Evolutionary conservation across 2,329 filamentous ascomycete genomes (phyloP), one percentile per base, ranked within the genome.

Genomic region (Aspergillus sp.): DNA sequence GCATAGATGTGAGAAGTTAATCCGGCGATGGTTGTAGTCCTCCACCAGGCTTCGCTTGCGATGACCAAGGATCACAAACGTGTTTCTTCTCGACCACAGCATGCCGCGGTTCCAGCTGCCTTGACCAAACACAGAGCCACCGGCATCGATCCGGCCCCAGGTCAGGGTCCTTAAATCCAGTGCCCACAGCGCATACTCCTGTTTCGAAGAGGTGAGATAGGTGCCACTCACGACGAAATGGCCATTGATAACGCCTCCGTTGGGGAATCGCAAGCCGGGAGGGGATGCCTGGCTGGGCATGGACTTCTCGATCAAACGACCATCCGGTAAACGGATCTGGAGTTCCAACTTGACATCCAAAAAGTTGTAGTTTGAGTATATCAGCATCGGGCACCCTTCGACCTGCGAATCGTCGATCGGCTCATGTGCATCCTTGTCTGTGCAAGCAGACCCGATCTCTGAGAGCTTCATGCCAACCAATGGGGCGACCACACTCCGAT

Each of bases 361-460:
- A 62, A 98, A 98, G 69, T 98, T 97, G 70, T 98, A 98, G 65
- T 98, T 98, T 20, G 91, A 97, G 68, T 98, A 98, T 41, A 98
- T 94, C 53, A 98, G 78, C 90, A 97, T 96, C 3, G 81, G 76
- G 5, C 79, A 76, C 13, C 78, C 79, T 20, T 67, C 58, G 23
- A 56, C 58, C 45, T 60, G 61, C 23, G 52, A 56, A 38, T 60
- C 57, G 44, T 59, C 62, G 32, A 53, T 55, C 3, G 61, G 66
- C 44, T 61, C 67, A 49, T 54, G 71, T 56, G 44, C 61, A 52
- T 60, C 65, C 49, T 70, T 61, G 20, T 74, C 67, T 15, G 68
- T 58, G 4, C 70, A 64, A 12, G 64, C 65, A 7, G 64, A 66
- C 17, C 74, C 74, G 46, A 76, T 69, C 43, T 68, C 68, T n/a